phyloP scores from a whole-genome alignment of 2,329 filamentous ascomycete genomes.

The Fusarium veterinarium region DNA sequence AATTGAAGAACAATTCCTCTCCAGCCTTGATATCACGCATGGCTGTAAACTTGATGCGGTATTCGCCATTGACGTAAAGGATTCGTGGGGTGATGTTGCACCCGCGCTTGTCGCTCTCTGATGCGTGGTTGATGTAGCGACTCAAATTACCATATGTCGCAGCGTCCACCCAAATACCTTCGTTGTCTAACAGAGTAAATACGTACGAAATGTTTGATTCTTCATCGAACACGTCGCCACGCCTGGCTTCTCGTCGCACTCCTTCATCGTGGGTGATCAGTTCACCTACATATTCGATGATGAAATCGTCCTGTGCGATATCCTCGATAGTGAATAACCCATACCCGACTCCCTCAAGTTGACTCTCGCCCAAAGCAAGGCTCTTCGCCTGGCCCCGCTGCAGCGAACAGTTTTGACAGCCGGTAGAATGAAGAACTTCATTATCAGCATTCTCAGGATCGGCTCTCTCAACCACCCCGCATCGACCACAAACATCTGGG shows the following conservation, averaged over 20 bases:
- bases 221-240: conserved; percentile 70
- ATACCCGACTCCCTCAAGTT: conserved; percentile 75
- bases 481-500: conserved; percentile 76
- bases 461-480: conserved; percentile 75
- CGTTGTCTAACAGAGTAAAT: conserved; percentile 69
- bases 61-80: conserved; percentile 78
- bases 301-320: conserved; percentile 75
- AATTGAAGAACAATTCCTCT: conserved; percentile 85
- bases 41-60: conserved; percentile 80
- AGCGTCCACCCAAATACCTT: conserved; percentile 77
- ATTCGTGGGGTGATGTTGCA: conserved; percentile 74
- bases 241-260: conserved; percentile 72
- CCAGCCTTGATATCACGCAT: conserved; percentile 74
- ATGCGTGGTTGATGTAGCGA: conserved; percentile 85
- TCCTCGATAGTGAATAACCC: conserved; percentile 79
- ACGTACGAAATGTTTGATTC: conserved; percentile 72
- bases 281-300: conserved; percentile 86
- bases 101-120: conserved; percentile 60
- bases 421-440: conserved; percentile 64
- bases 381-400: conserved; percentile 75
- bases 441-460: conserved; percentile 75
- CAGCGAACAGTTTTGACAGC: conserved; percentile 78
- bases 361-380: conserved; percentile 76
- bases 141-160: conserved; percentile 83
- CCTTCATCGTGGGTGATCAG: conserved; percentile 77